A percentile compares a stretch with the other conserved stretches of the same genome.
Conservation (phyloP, 1,284 basidiomycete species). For the Kwoniella shivajii region DNA sequence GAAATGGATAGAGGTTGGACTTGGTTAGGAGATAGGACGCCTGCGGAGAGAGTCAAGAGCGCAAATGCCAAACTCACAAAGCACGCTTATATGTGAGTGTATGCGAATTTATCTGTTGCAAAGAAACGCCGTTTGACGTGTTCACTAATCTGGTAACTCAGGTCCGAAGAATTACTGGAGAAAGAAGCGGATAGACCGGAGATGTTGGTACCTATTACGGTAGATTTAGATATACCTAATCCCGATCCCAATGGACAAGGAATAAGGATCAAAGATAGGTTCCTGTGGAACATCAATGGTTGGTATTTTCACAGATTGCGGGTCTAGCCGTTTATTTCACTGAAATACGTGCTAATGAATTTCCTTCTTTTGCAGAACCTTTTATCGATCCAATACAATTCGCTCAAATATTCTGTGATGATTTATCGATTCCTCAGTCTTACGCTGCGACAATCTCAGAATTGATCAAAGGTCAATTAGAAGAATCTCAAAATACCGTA, state of each 20-base stretch:
- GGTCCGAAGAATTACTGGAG: constrained; percentile 67
- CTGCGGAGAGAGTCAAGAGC: constrained; percentile 72
- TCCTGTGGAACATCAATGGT: constrained; percentile 92
- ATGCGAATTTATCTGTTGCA: background rate
- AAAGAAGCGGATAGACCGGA: constrained; percentile 66
- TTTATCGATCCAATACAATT: constrained; percentile 81
- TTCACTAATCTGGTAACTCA: no score
- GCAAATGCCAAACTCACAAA: constrained; percentile 63
- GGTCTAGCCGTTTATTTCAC: background rate
- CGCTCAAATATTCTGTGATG: constrained; percentile 80
- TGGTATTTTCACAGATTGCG: constrained; percentile 19
- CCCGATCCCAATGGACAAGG: constrained; percentile 25
- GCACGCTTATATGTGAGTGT: constrained; percentile 69
- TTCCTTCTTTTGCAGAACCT: constrained; percentile 47
- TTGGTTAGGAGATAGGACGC: constrained; percentile 84
- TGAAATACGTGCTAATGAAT: background rate
- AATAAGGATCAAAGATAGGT: constrained; percentile 88
- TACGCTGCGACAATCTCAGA: constrained; percentile 78
- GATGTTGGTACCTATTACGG: constrained; percentile 83
- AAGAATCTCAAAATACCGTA: constrained; percentile 79
- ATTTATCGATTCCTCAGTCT: constrained; percentile 75
- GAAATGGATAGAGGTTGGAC: constrained; percentile 67
- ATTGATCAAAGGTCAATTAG: constrained; percentile 85
- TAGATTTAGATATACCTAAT: constrained; percentile 80
- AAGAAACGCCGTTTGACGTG: no score